These are phyloP conservation scores for Saccharomyces hybrid DNA, from an alignment of 1,139 yeast species.

Conservation along the genomic window DNA sequence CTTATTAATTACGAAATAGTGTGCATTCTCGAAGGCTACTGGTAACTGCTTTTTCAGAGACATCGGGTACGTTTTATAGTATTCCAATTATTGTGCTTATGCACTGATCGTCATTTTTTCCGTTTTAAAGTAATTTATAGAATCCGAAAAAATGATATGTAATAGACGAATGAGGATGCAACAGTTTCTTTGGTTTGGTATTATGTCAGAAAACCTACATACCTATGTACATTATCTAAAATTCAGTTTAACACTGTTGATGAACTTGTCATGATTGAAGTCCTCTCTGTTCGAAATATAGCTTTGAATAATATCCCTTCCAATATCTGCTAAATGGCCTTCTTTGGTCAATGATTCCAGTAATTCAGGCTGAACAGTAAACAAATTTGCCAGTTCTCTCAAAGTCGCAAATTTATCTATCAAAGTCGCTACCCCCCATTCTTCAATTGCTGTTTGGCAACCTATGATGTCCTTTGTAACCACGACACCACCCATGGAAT, in stretches of 20 bases:
- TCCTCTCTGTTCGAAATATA: conserved; percentile 69
- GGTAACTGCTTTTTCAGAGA: conserved; percentile 4
- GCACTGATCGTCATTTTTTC: not conserved
- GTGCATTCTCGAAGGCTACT: conserved; percentile 14
- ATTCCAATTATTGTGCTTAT: not conserved
- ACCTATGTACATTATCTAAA: conserved; percentile 12
- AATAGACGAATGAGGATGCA: not conserved
- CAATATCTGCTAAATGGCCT: conserved; percentile 66
- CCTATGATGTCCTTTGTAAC: conserved; percentile 80
- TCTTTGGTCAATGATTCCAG: conserved; percentile 74
- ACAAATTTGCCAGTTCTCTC: conserved; percentile 77
- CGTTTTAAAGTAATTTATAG: not conserved
- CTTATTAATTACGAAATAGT: conserved; percentile 25
- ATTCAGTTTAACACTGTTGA: conserved; percentile 20
- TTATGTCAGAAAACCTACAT: not conserved
- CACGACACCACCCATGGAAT: conserved; percentile 74
- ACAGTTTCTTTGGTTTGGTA: not conserved
- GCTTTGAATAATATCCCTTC: conserved; percentile 57
- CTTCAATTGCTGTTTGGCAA: conserved; percentile 65
- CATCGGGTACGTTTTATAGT: not conserved
- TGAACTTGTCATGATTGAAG: conserved; percentile 38
- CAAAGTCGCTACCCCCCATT: conserved; percentile 58
- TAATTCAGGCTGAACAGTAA: conserved; percentile 70
- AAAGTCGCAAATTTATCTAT: conserved; percentile 64
- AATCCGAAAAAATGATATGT: not conserved